Percentiles rank a stretch among this genome's conserved stretches.
These are phyloP conservation scores for Hysterangium stoloniferum DNA, from an alignment of 768 basidiomycete species.

Conservation along the genomic window DNA sequence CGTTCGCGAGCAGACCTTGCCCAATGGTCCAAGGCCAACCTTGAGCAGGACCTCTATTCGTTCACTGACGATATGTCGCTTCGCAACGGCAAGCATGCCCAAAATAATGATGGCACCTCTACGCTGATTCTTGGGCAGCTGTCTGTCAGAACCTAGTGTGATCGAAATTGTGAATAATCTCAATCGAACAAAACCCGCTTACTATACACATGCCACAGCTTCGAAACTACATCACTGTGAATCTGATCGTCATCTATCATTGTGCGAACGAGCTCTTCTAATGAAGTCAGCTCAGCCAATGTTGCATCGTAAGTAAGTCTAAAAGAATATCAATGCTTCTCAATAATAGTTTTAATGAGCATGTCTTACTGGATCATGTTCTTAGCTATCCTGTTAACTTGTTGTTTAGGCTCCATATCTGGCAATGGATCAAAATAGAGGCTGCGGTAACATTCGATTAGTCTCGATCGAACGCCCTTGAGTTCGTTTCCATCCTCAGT, in stretches of 20 bases:
- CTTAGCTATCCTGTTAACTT: slow-evolving; percentile 88
- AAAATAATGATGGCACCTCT: slow-evolving; percentile 92
- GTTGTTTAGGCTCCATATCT: slow-evolving; percentile 70
- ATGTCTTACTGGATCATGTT: slow-evolving; percentile 87
- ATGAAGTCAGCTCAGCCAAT: slow-evolving; percentile 87
- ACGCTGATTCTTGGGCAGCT: slow-evolving; percentile 77
- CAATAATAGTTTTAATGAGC: not conserved
- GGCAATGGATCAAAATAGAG: slow-evolving; percentile 84
- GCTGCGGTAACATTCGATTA: slow-evolving; percentile 81
- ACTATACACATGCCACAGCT: slow-evolving; percentile 97
- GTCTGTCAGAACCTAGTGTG: slow-evolving; percentile 56
- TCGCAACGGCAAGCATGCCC: slow-evolving; percentile 93
- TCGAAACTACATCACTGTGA: slow-evolving; percentile 76
- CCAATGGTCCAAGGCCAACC: slow-evolving; percentile 77
- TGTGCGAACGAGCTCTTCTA: slow-evolving; percentile 94
- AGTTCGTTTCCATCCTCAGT: slow-evolving; percentile 71
- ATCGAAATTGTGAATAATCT: not conserved
- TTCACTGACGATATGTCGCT: slow-evolving; percentile 67
- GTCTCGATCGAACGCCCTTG: slow-evolving; percentile 78
- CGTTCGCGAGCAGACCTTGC: slow-evolving; percentile 48
- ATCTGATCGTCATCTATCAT: slow-evolving; percentile 90
- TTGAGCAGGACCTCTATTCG: slow-evolving; percentile 78
- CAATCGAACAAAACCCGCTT: slow-evolving; percentile 22
- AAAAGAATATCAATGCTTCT: not conserved
- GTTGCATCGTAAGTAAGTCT: slow-evolving; percentile 91